phyloP scores from a whole-genome alignment of 2,329 filamentous ascomycete genomes.

The Colletotrichum tabaci region DNA sequence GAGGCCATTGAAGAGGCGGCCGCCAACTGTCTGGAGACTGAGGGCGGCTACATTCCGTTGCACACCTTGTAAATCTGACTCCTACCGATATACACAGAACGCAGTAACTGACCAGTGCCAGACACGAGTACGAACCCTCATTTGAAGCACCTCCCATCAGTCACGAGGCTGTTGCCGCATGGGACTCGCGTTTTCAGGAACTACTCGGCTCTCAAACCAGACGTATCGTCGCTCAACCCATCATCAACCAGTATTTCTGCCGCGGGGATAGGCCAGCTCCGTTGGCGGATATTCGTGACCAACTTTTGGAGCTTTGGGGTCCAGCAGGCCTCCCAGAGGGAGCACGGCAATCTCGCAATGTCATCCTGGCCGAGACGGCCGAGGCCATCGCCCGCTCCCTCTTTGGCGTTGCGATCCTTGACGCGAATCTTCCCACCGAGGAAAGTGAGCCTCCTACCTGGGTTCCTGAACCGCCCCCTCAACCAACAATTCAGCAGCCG shows the following conservation, averaged over 20 bases:
- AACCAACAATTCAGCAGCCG: neutral
- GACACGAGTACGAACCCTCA: slow-evolving; percentile 40
- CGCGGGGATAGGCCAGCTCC: slow-evolving; percentile 10
- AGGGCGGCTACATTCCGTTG: slow-evolving; percentile 33
- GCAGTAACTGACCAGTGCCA: slow-evolving; percentile 7
- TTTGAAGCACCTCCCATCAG: slow-evolving; percentile 41
- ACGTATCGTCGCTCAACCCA: slow-evolving; percentile 36
- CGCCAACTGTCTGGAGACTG: slow-evolving; percentile 27
- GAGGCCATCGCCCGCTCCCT: slow-evolving; percentile 40
- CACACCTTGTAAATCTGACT: slow-evolving; percentile 33
- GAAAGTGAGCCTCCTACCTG: slow-evolving; percentile 29
- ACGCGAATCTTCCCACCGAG: slow-evolving; percentile 24
- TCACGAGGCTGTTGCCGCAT: slow-evolving; percentile 22
- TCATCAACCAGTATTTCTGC: slow-evolving; percentile 12
- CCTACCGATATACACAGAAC: neutral
- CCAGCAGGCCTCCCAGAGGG: neutral
- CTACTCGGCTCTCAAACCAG: slow-evolving; percentile 23
- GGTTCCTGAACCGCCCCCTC: slow-evolving; percentile 31
- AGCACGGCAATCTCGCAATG: slow-evolving; percentile 33
- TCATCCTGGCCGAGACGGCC: slow-evolving; percentile 39
- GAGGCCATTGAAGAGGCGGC: slow-evolving; percentile 33
- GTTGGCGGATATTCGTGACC: slow-evolving; percentile 28
- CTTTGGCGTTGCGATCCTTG: slow-evolving; percentile 37
- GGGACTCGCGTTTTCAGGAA: slow-evolving; percentile 39
- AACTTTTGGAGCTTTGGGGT: slow-evolving; percentile 37